Evolutionary conservation across 176 grass and related monocot species (phyloP).

Genomic region (Alloteropsis semialata): DNA sequence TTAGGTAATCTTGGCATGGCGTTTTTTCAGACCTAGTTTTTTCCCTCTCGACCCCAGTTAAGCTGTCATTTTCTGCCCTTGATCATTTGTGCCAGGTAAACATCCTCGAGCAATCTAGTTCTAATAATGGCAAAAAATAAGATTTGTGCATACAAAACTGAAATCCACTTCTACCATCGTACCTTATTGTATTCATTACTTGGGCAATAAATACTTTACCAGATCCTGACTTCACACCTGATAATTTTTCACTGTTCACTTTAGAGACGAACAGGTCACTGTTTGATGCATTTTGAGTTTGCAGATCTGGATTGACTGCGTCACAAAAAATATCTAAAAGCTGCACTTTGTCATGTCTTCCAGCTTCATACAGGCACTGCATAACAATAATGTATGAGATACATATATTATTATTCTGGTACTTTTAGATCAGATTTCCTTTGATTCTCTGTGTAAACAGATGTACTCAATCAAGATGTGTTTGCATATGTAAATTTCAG

Average conservation of each 20-base stretch:
- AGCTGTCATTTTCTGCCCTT: not conserved
- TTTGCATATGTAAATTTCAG: too few species aligned
- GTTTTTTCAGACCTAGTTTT: not conserved
- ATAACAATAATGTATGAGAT: constrained; percentile 20
- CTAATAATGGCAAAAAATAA: not conserved
- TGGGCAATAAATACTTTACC: constrained; percentile 47
- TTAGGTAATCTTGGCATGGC: not conserved
- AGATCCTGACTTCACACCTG: constrained; percentile 31
- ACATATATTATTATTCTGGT: not conserved
- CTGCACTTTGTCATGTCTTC: constrained; percentile 68
- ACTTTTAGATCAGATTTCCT: not conserved
- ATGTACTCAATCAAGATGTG: too few species aligned
- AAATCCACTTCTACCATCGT: constrained; percentile 25
- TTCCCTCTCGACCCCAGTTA: not conserved
- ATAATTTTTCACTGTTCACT: constrained; percentile 23
- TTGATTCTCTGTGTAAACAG: too few species aligned
- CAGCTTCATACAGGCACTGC: constrained; percentile 89
- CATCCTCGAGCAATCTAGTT: not conserved
- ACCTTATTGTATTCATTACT: constrained; percentile 57
- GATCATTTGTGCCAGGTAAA: not conserved
- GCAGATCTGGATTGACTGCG: constrained; percentile 50
- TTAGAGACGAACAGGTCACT: constrained; percentile 20
- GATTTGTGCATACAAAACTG: not conserved
- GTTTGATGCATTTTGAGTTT: constrained; percentile 30
- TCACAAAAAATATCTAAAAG: constrained; percentile 86